Evolutionary conservation across 2,329 filamentous ascomycete genomes (phyloP).

Genomic region (Aspergillus eucalypticola): DNA sequence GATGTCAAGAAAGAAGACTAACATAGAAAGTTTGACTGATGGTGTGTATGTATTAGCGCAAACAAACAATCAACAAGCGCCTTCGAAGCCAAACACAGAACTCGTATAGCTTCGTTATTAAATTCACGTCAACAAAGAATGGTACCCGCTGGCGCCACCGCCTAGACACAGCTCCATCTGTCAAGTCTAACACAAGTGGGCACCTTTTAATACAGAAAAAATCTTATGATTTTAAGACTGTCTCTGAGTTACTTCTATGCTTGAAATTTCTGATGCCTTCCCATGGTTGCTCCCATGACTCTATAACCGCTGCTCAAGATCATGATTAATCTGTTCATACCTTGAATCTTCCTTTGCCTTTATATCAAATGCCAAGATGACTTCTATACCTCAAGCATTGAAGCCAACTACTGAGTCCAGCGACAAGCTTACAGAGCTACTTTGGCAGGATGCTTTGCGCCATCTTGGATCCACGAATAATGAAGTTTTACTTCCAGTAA

Average conservation of each 20-base stretch:
- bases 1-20: neutral
- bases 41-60: neutral
- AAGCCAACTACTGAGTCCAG: constrained; percentile 15
- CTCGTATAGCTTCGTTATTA: neutral
- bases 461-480: constrained; percentile 34
- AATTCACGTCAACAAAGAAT: neutral
- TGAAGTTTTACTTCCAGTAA: constrained; percentile 34
- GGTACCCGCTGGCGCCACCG: neutral
- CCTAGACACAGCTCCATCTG: neutral
- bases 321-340: neutral
- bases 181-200: neutral
- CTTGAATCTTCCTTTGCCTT: neutral
- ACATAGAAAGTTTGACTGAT: neutral
- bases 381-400: constrained; percentile 16
- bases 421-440: constrained; percentile 25
- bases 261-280: neutral
- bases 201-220: neutral
- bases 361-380: constrained; percentile 12
- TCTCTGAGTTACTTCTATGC: neutral
- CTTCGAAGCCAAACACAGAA: neutral
- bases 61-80: neutral
- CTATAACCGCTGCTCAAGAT: neutral
- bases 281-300: neutral
- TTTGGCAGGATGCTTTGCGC: constrained; percentile 35
- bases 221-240: neutral